phyloP scores from a whole-genome alignment of 179 eudicot species.

The Silene noctiflora region DNA sequence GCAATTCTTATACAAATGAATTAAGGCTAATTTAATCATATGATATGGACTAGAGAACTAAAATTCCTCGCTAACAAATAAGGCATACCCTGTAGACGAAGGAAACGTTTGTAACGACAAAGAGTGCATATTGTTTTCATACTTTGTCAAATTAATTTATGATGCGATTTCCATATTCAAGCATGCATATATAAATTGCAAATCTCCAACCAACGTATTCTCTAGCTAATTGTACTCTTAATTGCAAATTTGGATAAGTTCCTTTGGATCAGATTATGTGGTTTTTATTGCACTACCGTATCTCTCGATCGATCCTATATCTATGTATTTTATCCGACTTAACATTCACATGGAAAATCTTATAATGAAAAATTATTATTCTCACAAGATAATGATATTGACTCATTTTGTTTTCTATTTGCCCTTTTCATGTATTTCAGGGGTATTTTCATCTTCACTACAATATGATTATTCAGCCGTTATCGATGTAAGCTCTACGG shows the following conservation, averaged over 20 bases:
- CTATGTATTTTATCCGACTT: not conserved
- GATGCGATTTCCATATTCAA: not conserved
- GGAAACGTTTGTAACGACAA: not conserved
- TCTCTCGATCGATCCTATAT: not conserved
- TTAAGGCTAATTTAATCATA: no score
- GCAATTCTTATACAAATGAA: no score
- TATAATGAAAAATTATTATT: not conserved
- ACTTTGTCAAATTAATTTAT: not conserved
- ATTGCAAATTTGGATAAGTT: not conserved
- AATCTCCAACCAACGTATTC: not conserved
- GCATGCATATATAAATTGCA: not conserved
- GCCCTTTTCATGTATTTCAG: conserved; percentile 24
- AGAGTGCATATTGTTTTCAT: conserved; percentile 19
- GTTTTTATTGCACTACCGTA: not conserved
- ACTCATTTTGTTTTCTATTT: conserved; percentile 3
- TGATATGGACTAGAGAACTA: not conserved
- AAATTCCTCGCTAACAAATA: conserved; percentile 8
- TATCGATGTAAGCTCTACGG: conserved; percentile 37
- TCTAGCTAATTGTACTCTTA: not conserved
- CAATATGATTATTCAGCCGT: conserved; percentile 43
- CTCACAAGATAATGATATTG: conserved; percentile 8
- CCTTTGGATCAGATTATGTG: not conserved
- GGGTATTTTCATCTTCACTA: conserved; percentile 26
- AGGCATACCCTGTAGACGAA: conserved; percentile 15
- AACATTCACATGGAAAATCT: not conserved